Conservation (phyloP, 345 rosid species). For the Gossypium australe region DNA sequence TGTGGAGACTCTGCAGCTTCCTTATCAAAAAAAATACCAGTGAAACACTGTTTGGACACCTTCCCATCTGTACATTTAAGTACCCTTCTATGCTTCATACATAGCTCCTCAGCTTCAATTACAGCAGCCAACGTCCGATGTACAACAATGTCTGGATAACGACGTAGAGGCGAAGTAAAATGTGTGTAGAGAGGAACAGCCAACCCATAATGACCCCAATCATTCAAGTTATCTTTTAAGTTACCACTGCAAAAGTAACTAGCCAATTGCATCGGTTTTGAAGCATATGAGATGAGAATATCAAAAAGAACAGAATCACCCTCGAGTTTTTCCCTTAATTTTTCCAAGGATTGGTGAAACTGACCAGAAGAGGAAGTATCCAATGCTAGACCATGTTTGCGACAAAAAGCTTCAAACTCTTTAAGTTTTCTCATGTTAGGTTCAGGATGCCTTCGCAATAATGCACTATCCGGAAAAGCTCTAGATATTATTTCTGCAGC, state of each 20-base stretch:
- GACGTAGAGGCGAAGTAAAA: conserved; percentile 87
- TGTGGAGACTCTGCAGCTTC: conserved; percentile 52
- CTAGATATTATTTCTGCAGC: conserved; percentile 83
- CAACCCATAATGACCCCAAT: conserved; percentile 83
- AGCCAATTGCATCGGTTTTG: conserved; percentile 80
- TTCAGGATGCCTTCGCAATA: conserved; percentile 84
- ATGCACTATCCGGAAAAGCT: conserved; percentile 72
- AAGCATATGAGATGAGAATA: conserved; percentile 62
- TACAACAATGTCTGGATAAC: conserved; percentile 84
- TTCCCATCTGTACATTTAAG: conserved; percentile 9
- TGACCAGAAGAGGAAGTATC: conserved; percentile 70
- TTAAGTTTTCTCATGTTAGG: conserved; percentile 78
- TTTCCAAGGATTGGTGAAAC: conserved; percentile 53
- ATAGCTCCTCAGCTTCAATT: conserved; percentile 65
- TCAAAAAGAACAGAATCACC: conserved; percentile 58
- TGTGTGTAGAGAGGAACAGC: conserved; percentile 86
- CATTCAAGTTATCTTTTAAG: conserved; percentile 40
- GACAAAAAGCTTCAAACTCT: conserved; percentile 79
- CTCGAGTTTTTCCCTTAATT: conserved; percentile 54
- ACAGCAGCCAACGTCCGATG: conserved; percentile 86
- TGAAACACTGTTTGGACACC: conserved; percentile 36
- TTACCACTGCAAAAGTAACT: conserved; percentile 75
- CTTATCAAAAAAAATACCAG: conserved; percentile 53
- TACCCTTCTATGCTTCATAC: conserved; percentile 24
- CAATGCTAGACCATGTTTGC: conserved; percentile 61